phyloP scores from a whole-genome alignment of 768 basidiomycete genomes.

The Holtermannia corniformis region DNA sequence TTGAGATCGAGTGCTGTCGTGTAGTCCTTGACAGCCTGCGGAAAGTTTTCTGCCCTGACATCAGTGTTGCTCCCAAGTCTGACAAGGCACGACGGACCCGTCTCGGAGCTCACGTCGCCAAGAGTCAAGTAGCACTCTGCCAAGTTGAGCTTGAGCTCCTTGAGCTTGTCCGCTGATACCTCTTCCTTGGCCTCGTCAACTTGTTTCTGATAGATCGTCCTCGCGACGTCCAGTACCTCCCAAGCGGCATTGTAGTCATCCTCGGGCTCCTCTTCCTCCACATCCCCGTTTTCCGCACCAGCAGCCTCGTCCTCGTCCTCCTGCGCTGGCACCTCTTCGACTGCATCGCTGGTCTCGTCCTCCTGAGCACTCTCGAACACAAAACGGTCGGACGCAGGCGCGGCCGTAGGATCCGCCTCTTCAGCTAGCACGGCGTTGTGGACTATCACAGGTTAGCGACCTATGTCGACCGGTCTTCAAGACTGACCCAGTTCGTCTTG shows the following conservation, averaged over 20 bases:
- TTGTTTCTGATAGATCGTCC: slow-evolving; percentile 70
- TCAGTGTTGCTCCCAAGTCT: not conserved
- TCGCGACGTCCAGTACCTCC: slow-evolving; percentile 92
- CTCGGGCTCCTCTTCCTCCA: slow-evolving; percentile 52
- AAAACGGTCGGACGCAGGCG: not conserved
- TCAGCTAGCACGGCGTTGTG: not conserved
- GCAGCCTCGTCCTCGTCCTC: slow-evolving; percentile 56
- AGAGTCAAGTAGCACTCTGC: slow-evolving; percentile 84
- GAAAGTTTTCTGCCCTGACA: slow-evolving; percentile 69
- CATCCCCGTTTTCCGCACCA: slow-evolving; percentile 49
- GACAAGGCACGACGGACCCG: slow-evolving; percentile 53
- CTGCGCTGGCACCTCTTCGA: slow-evolving; percentile 44
- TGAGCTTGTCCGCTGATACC: slow-evolving; percentile 41
- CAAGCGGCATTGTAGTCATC: slow-evolving; percentile 98
- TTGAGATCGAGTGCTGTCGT: slow-evolving; percentile 67
- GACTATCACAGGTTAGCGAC: not conserved
- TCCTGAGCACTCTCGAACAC: slow-evolving; percentile 51
- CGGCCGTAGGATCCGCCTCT: not conserved
- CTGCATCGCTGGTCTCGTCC: slow-evolving; percentile 30
- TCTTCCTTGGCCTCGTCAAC: slow-evolving; percentile 46
- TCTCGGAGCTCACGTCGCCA: slow-evolving; percentile 94
- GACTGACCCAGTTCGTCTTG: slow-evolving; percentile 23
- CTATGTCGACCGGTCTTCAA: slow-evolving; percentile 57
- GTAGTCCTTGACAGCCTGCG: slow-evolving; percentile 85
- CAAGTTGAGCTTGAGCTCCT: slow-evolving; percentile 59